phyloP scores from a whole-genome alignment of 495 filamentous ascomycete species.

The Hypoxylon cercidicola region DNA sequence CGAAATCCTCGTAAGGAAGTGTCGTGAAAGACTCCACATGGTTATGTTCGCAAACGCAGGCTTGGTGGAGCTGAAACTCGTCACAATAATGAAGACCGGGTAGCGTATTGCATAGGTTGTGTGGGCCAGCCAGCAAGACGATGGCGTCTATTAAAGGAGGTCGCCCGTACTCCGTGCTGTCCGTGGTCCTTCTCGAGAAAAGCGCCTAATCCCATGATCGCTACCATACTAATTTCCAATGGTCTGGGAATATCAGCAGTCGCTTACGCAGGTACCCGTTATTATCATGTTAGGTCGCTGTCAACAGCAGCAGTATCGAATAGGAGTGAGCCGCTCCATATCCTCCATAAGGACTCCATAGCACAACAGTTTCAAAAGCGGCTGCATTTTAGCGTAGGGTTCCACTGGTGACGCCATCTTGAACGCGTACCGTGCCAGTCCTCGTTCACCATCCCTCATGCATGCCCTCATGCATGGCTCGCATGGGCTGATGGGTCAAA shows the following conservation, averaged over 20 bases:
- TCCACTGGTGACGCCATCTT: constrained; percentile 35
- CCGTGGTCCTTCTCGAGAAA: background rate
- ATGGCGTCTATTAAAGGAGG: constrained; percentile 1
- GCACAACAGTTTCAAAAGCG: constrained; percentile 9
- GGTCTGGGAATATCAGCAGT: background rate
- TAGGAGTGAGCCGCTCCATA: constrained; percentile 1
- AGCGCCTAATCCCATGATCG: background rate
- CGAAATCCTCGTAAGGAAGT: constrained; percentile 9
- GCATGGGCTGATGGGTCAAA: constrained; percentile 12
- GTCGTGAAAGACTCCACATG: constrained; percentile 18
- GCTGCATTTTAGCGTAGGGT: background rate
- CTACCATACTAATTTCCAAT: background rate
- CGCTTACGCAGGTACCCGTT: constrained; percentile 27
- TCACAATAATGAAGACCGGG: background rate
- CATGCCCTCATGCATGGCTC: background rate
- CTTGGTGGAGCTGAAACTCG: constrained; percentile 22
- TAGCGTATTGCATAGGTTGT: constrained; percentile 8
- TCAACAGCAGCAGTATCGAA: constrained; percentile 16
- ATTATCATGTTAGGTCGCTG: constrained; percentile 1
- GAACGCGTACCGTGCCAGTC: constrained; percentile 11
- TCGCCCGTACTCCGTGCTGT: constrained; percentile 1
- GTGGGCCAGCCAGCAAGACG: constrained; percentile 15
- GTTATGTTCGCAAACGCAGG: constrained; percentile 8
- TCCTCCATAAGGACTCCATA: background rate
- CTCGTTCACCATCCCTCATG: background rate